A percentile compares a stretch with the other conserved stretches of the same genome.
Evolutionary conservation across 1,284 basidiomycete species (phyloP).

Genomic region (Pisolithus thermaeus): DNA sequence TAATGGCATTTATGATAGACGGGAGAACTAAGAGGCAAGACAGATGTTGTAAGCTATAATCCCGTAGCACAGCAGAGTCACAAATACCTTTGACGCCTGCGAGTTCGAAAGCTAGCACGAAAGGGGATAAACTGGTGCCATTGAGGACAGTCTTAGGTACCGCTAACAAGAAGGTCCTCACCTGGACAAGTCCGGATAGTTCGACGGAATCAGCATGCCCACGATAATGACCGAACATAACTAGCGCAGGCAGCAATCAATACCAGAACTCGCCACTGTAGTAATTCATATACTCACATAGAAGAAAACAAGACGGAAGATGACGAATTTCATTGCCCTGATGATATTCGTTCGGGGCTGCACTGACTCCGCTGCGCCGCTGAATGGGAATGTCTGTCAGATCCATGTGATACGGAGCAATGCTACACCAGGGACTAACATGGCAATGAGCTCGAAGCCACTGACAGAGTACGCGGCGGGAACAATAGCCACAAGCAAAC

Average conservation of each 20-base stretch:
- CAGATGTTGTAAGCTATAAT: not conserved
- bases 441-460: conserved; percentile 78
- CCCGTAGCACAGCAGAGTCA: not conserved
- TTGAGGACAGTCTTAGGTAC: conserved; percentile 28
- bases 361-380: conserved; percentile 68
- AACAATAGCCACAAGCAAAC: conserved; percentile 60
- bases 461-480: conserved; percentile 83
- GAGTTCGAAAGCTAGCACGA: conserved; percentile 76
- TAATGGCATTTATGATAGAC: conserved; percentile 62
- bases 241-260: conserved; percentile 27
- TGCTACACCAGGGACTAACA: conserved; percentile 39
- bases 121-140: conserved; percentile 65
- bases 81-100: conserved; percentile 62
- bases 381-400: conserved; percentile 17
- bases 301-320: conserved; percentile 80
- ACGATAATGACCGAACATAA: conserved; percentile 69
- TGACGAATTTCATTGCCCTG: conserved; percentile 75
- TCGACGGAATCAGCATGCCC: conserved; percentile 75
- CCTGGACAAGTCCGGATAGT: conserved; percentile 54
- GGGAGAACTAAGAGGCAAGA: conserved; percentile 42
- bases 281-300: conserved; percentile 38
- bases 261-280: not conserved
- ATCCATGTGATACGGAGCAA: not conserved
- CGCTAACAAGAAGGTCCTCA: conserved; percentile 16
- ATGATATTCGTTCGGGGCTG: conserved; percentile 76